phyloP scores from a whole-genome alignment of 1,284 basidiomycete species.

The Cryptococcus sp. region DNA sequence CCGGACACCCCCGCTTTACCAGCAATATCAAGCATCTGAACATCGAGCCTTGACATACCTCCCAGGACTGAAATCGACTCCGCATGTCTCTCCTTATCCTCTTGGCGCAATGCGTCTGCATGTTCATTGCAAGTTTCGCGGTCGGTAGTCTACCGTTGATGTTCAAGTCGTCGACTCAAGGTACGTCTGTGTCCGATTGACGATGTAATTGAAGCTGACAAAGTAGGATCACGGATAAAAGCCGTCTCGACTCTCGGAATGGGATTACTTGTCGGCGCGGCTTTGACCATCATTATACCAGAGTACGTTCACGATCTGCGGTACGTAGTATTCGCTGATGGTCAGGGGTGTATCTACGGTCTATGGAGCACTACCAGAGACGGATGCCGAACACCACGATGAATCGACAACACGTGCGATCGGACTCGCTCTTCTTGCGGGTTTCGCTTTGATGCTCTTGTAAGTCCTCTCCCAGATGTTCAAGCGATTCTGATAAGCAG shows the following conservation, averaged over 20 bases:
- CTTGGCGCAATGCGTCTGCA: conserved; percentile 61
- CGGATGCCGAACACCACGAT: conserved; percentile 47
- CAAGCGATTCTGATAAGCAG: conserved; percentile 13
- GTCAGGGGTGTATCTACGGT: conserved; percentile 48
- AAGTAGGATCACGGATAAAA: conserved; percentile 55
- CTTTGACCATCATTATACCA: conserved; percentile 83
- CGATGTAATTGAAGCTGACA: not conserved
- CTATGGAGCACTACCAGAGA: conserved; percentile 30
- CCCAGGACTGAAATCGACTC: no score
- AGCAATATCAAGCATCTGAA: no score
- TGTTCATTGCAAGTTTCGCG: conserved; percentile 67
- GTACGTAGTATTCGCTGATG: not conserved
- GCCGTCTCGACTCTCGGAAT: conserved; percentile 66
- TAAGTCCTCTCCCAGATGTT: conserved; percentile 36
- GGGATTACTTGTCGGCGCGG: conserved; percentile 82
- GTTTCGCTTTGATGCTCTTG: conserved; percentile 80
- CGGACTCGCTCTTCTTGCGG: conserved; percentile 67
- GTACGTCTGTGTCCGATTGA: conserved; percentile 52
- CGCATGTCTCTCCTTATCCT: conserved; percentile 51
- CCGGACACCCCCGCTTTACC: no score
- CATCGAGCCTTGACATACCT: no score
- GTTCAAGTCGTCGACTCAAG: conserved; percentile 59
- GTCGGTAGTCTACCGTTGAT: conserved; percentile 70
- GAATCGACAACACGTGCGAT: conserved; percentile 53
- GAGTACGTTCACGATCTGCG: conserved; percentile 57